Conservation (phyloP, 2,329 filamentous ascomycete genomes). For the Cladophialophora exuberans region DNA sequence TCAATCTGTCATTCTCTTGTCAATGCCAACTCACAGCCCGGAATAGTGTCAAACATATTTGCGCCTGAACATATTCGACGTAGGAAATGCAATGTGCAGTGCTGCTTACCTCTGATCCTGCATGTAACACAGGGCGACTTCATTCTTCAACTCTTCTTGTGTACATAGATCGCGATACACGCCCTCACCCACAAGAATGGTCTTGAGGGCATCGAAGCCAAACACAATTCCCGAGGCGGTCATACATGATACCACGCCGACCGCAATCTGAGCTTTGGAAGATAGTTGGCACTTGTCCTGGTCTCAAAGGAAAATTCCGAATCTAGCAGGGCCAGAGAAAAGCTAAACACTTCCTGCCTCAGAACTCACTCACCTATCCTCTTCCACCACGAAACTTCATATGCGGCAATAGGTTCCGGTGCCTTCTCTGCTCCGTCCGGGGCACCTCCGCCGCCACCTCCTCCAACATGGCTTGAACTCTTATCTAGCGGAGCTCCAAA, state of each 20-base stretch:
- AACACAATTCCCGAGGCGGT: slow-evolving; percentile 80
- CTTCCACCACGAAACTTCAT: slow-evolving; percentile 50
- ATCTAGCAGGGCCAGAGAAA: neutral
- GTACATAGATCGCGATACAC: slow-evolving; percentile 71
- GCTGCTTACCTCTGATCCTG: slow-evolving; percentile 56
- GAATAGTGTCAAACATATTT: too few relatives aligned
- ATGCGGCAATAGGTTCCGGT: slow-evolving; percentile 52
- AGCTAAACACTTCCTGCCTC: neutral
- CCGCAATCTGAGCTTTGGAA: slow-evolving; percentile 59
- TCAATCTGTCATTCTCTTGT: slow-evolving; percentile 57
- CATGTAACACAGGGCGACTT: slow-evolving; percentile 57
- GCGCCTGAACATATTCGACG: too few relatives aligned
- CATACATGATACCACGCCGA: slow-evolving; percentile 72
- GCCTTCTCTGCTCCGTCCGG: too few relatives aligned
- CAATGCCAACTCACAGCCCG: too few relatives aligned
- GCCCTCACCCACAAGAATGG: slow-evolving; percentile 73
- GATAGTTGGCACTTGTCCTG: neutral
- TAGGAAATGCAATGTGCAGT: neutral
- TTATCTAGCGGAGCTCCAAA: slow-evolving; percentile 37
- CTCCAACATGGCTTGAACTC: too few relatives aligned
- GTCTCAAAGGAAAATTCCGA: neutral
- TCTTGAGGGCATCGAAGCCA: slow-evolving; percentile 82
- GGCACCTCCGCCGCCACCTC: too few relatives aligned
- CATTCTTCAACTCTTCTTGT: slow-evolving; percentile 50
- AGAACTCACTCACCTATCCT: slow-evolving; percentile 37